Evolutionary conservation across 2,329 filamentous ascomycete genomes (phyloP).

Genomic region (Calonectria naviculata): DNA sequence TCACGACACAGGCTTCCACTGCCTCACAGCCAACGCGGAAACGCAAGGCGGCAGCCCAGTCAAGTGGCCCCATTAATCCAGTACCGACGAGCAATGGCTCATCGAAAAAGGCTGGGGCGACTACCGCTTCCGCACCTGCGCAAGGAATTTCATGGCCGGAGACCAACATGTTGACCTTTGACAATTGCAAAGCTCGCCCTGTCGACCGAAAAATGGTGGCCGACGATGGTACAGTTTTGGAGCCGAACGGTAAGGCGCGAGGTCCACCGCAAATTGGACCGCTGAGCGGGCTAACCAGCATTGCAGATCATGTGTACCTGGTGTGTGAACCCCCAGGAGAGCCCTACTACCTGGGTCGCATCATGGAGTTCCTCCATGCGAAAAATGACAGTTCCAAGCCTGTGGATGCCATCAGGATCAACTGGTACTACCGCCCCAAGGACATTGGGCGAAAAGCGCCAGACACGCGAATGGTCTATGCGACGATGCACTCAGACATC

Average conservation of each 20-base stretch:
- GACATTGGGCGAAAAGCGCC: conserved; percentile 93
- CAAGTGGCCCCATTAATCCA: conserved; percentile 36
- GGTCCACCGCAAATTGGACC: conserved; percentile 34
- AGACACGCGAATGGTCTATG: conserved; percentile 92
- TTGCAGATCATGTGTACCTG: conserved; percentile 84
- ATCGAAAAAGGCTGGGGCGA: conserved; percentile 32
- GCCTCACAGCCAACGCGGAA: conserved; percentile 74
- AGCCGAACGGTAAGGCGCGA: conserved; percentile 78
- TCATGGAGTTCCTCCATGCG: conserved; percentile 96
- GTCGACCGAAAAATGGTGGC: conserved; percentile 84
- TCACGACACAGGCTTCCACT: conserved; percentile 62
- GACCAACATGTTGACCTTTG: conserved; percentile 91
- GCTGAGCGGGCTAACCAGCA: conserved; percentile 45
- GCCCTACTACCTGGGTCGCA: conserved; percentile 95
- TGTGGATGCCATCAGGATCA: conserved; percentile 90
- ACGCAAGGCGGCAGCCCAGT: conserved; percentile 76
- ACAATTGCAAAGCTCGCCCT: conserved; percentile 74
- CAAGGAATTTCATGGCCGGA: conserved; percentile 63
- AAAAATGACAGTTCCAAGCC: conserved; percentile 79
- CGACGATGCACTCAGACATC: conserved; percentile 98
- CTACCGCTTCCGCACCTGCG: conserved; percentile 44
- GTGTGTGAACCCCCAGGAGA: conserved; percentile 98
- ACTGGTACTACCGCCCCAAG: conserved; percentile 98
- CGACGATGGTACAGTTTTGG: conserved; percentile 88
- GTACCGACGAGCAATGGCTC: conserved; percentile 35